Evolutionary conservation across 106 monocot species (phyloP).

Genomic region (Apostasia ramifera): DNA sequence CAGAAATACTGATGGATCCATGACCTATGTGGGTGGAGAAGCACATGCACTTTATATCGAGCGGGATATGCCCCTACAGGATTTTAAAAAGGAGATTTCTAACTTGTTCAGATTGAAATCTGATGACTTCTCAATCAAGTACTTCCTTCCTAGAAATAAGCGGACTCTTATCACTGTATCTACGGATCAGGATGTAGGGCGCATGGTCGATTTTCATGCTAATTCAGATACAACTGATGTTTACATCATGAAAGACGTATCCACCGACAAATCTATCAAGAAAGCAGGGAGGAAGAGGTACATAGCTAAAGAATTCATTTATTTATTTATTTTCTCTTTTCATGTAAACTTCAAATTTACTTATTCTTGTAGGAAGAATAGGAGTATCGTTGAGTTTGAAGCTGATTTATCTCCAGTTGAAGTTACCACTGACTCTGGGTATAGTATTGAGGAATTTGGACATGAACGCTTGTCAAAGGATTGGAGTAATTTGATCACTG

Average conservation of each 20-base stretch:
- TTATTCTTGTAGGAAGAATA: constrained; percentile 31
- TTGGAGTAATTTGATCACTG: constrained; percentile 63
- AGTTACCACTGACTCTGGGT: constrained; percentile 5
- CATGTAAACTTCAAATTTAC: background rate
- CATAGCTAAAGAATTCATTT: background rate
- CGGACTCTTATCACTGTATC: constrained; percentile 74
- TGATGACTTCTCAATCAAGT: constrained; percentile 48
- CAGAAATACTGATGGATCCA: constrained; percentile 54
- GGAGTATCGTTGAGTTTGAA: constrained; percentile 8
- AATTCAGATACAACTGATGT: constrained; percentile 71
- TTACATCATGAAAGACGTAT: constrained; percentile 21
- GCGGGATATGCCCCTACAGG: constrained; percentile 45
- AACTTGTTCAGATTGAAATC: constrained; percentile 48
- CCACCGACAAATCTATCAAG: no score
- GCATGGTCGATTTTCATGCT: constrained; percentile 77
- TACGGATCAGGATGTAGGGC: constrained; percentile 70
- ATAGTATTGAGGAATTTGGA: constrained; percentile 19
- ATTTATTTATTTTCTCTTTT: background rate
- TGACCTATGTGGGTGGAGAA: constrained; percentile 73
- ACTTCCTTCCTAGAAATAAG: constrained; percentile 84
- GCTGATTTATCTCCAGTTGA: constrained; percentile 30
- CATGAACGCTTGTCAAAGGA: constrained; percentile 29
- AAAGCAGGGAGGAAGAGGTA: background rate
- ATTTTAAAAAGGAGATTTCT: constrained; percentile 60
- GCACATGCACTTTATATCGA: constrained; percentile 75